These are phyloP conservation scores for Pseudogymnoascus sp. DNA, from an alignment of 2,329 filamentous ascomycete genomes.

Conservation along the genomic window DNA sequence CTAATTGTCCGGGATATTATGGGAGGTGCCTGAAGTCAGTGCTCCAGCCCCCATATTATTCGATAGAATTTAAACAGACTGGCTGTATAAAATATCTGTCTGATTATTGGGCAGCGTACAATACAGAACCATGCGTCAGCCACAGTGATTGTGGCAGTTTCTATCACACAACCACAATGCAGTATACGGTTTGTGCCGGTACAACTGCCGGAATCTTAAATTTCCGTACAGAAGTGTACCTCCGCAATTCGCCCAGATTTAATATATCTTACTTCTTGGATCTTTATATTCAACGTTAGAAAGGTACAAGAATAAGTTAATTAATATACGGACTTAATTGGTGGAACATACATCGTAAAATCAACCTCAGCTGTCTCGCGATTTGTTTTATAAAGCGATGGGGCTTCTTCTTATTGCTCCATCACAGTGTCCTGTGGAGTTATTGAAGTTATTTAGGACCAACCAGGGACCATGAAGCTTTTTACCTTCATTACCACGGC, in stretches of 20 bases:
- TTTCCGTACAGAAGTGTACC: not conserved
- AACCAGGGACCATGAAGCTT: not conserved
- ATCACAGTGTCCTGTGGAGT: not conserved
- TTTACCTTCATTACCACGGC: not conserved
- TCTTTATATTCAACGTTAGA: not conserved
- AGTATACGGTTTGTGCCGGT: not conserved
- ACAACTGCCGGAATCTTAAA: slow-evolving; percentile 2
- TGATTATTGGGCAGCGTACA: not conserved
- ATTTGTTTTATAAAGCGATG: not conserved
- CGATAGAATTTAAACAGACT: not conserved
- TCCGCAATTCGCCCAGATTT: not conserved
- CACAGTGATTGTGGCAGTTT: not conserved
- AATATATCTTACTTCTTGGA: not conserved
- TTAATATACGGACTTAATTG: not conserved
- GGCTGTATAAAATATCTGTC: not conserved
- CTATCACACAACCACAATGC: not conserved
- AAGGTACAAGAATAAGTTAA: not conserved
- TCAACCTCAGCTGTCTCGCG: not conserved
- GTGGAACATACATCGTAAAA: not conserved
- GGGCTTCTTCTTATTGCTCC: not conserved
- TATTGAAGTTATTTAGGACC: not conserved
- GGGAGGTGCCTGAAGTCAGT: not conserved
- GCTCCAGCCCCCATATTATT: not conserved
- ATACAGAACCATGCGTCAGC: not conserved
- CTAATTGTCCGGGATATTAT: not conserved